Conservation (phyloP, 352 stramenopile species). For the Phytophthora capsici region DNA sequence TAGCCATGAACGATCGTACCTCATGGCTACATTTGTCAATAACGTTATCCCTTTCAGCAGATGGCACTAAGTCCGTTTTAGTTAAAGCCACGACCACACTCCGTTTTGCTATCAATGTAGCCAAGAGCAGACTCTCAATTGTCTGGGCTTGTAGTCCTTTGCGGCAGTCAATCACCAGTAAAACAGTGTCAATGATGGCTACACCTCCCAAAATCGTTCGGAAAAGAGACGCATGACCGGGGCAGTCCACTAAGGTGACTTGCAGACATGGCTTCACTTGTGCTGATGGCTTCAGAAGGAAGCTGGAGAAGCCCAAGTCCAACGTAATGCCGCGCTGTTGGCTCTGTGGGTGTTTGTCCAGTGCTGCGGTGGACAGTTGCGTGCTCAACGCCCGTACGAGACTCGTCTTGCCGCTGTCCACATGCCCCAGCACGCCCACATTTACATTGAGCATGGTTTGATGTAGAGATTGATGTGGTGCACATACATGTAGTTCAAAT, state of each 20-base stretch:
- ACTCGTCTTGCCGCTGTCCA: constrained; percentile 98
- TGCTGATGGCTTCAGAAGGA: constrained; percentile 68
- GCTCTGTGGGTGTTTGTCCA: constrained; percentile 99
- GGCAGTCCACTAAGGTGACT: constrained; percentile 96
- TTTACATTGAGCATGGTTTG: constrained; percentile 93
- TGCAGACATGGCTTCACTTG: constrained; percentile 67
- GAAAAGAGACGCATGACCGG: constrained; percentile 98
- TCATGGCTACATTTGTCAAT: constrained; percentile 75
- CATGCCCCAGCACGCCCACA: constrained; percentile 98
- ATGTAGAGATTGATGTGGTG: not conserved
- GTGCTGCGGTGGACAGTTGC: constrained; percentile 96
- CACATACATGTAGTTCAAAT: not conserved
- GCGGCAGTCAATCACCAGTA: constrained; percentile 96
- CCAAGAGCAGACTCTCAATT: constrained; percentile 97
- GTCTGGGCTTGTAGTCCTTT: constrained; percentile 99
- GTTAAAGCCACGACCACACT: constrained; percentile 96
- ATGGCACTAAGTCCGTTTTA: constrained; percentile 96
- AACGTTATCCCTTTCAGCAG: constrained; percentile 26
- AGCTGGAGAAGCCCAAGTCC: constrained; percentile 98
- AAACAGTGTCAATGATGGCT: constrained; percentile 99
- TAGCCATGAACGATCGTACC: constrained; percentile 54
- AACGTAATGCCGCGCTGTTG: constrained; percentile 97
- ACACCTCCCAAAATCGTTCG: constrained; percentile 98
- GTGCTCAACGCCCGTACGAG: constrained; percentile 97
- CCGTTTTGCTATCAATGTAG: constrained; percentile 88